Base-by-base conservation (phyloP, 2,329 filamentous ascomycete genomes). In the Colletotrichum chlorophyti region DNA sequence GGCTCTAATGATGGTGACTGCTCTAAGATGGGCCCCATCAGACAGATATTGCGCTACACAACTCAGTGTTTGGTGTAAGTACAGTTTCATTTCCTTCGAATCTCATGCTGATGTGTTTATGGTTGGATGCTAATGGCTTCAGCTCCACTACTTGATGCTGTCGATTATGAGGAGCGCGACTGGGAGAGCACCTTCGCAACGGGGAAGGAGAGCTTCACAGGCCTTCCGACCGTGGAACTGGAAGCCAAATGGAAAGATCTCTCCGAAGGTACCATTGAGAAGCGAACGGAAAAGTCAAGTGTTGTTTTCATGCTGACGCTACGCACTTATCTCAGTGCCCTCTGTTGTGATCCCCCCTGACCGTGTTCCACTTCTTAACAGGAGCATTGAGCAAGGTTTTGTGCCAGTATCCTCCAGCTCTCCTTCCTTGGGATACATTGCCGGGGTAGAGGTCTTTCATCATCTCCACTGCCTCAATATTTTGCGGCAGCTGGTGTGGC, bases 31-130 rank as follows among this genome's bases (percentile, higher is more conserved):
- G 38, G 9, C 14, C 8, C 49, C 49, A 8, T 52, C 49, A 43
- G 49, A 52, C 5, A 43, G 5, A 17, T 34, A 43, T 8, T 52
- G 49, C 19, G 49, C 49, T 27, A 12, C 38, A 12, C 27, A 45
- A 21, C 49, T 52, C 2, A 43, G 49, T n/a, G 8, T 52, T 6
- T 52, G 49, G 49, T 52, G 49, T 52, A 52, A 32, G 43, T 47
- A 14, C 11, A 11, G 34, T n/a, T 34, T 31, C 24, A 17, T 19
- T 10, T 31, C 19, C 11, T 31, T n/a, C 43, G 15, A 9, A 34
- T 12, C 15, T 24, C 2, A 9, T 19, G 14, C 14, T 23, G 27
- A 32, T 34, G 29, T 14, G 21, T 14, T 43, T 29, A n/a, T 35
- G 21, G 5, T 4, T n/a, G 11, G 7, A 5, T n/a, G 35, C 38